Evolutionary conservation across 164 flowering plant genomes (phyloP).

Genomic region (Chloranthus sessilifolius): DNA sequence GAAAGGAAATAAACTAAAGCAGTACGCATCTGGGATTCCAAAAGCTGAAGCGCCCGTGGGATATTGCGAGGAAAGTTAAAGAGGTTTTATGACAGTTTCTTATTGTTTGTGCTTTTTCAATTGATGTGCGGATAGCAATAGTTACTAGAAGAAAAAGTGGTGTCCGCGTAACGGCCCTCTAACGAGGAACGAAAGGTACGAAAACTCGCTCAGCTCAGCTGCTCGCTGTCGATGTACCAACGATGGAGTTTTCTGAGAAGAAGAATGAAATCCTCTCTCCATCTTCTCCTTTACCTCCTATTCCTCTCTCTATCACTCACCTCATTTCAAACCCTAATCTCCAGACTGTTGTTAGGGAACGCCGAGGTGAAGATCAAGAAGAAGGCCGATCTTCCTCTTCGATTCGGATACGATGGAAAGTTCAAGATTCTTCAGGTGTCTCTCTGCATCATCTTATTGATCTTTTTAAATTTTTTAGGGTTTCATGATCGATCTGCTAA

Average conservation of each 20-base stretch:
- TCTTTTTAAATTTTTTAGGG: neutral
- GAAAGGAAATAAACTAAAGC: too few relatives aligned
- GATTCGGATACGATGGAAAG: slow-evolving; percentile 67
- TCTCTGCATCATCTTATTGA: neutral
- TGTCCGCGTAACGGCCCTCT: too few relatives aligned
- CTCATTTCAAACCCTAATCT: slow-evolving; percentile 32
- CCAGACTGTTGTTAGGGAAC: slow-evolving; percentile 24
- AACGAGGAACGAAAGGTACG: too few relatives aligned
- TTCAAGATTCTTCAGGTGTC: slow-evolving; percentile 91
- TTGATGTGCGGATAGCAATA: too few relatives aligned
- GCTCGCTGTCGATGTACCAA: too few relatives aligned
- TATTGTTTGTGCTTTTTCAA: too few relatives aligned
- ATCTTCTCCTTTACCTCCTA: slow-evolving; percentile 22
- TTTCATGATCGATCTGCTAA: neutral
- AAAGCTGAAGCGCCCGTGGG: too few relatives aligned
- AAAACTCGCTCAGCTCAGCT: too few relatives aligned
- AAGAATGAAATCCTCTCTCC: neutral
- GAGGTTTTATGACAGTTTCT: too few relatives aligned
- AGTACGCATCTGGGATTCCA: too few relatives aligned
- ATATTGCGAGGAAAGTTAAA: too few relatives aligned
- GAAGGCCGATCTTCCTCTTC: slow-evolving; percentile 56
- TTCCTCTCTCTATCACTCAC: slow-evolving; percentile 23
- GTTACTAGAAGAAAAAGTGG: too few relatives aligned
- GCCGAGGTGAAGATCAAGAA: slow-evolving; percentile 36
- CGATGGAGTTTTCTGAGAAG: neutral